Conservation (phyloP, 371 early-diverging fungal species). For the Lichtheimia ornata region DNA sequence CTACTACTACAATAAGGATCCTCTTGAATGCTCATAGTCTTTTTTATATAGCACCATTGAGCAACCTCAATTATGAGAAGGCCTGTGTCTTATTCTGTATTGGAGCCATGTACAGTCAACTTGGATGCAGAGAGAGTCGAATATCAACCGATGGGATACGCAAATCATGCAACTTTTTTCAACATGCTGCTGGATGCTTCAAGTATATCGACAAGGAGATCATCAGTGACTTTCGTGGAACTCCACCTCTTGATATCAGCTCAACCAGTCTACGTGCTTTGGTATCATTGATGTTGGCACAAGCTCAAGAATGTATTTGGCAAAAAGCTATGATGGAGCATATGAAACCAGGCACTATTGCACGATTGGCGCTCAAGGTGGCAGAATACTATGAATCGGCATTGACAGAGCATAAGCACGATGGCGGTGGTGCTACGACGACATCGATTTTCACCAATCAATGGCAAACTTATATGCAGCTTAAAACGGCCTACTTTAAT, state of each 20-base stretch:
- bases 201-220: slow-evolving; percentile 59
- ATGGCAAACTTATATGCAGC: slow-evolving; percentile 71
- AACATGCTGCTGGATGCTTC: slow-evolving; percentile 86
- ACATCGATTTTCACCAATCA: slow-evolving; percentile 45
- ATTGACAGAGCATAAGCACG: slow-evolving; percentile 4
- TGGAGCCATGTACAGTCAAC: slow-evolving; percentile 80
- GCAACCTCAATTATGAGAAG: slow-evolving; percentile 81
- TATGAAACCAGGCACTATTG: slow-evolving; percentile 74
- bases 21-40: not conserved
- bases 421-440: slow-evolving; percentile 23
- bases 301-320: slow-evolving; percentile 92
- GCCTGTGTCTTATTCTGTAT: slow-evolving; percentile 84
- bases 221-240: slow-evolving; percentile 57
- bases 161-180: slow-evolving; percentile 77
- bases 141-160: slow-evolving; percentile 75
- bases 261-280: slow-evolving; percentile 61
- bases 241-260: slow-evolving; percentile 61
- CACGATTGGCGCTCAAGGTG: slow-evolving; percentile 76
- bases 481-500: slow-evolving; percentile 70
- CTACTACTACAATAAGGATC: not conserved
- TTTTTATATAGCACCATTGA: slow-evolving; percentile 8
- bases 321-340: slow-evolving; percentile 80
- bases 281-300: slow-evolving; percentile 81
- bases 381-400: slow-evolving; percentile 73
- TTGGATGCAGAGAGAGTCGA: slow-evolving; percentile 70